These are phyloP conservation scores for Pestalotiopsis fici DNA, from an alignment of 2,329 filamentous ascomycete species.

Conservation along the genomic window DNA sequence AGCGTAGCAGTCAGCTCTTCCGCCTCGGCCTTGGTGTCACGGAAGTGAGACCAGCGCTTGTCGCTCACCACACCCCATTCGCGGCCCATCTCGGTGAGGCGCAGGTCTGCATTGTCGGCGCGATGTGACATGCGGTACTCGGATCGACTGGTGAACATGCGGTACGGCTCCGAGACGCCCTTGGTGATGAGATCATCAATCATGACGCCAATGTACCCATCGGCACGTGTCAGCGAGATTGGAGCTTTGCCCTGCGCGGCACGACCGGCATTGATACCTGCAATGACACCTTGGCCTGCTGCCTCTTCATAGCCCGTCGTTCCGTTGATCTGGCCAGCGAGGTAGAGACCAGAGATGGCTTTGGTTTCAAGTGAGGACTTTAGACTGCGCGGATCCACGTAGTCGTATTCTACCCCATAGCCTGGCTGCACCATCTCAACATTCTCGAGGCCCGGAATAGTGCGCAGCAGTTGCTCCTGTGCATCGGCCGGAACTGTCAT, in stretches of 20 bases:
- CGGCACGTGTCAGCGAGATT: conserved; percentile 73
- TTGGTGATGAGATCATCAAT: conserved; percentile 97
- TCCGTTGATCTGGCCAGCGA: conserved; percentile 97
- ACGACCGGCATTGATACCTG: conserved; percentile 92
- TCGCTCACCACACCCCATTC: conserved; percentile 78
- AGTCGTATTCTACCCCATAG: conserved; percentile 98
- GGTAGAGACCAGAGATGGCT: conserved; percentile 81
- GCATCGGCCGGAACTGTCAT: conserved; percentile 94
- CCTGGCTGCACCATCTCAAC: conserved; percentile 92
- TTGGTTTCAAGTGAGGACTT: conserved; percentile 94
- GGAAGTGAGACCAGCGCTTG: conserved; percentile 72
- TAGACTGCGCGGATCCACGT: conserved; percentile 89
- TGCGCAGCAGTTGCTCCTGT: conserved; percentile 82
- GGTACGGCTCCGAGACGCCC: conserved; percentile 93
- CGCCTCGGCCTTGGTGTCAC: conserved; percentile 67
- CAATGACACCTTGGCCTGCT: conserved; percentile 87
- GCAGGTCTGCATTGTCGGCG: conserved; percentile 89
- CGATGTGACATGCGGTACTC: conserved; percentile 93
- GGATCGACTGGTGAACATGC: conserved; percentile 96
- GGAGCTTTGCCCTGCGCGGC: conserved; percentile 65
- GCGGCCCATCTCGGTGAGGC: conserved; percentile 79
- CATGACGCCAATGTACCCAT: conserved; percentile 98
- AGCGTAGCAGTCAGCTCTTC: conserved; percentile 65
- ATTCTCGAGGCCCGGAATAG: conserved; percentile 84
- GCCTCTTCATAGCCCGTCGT: conserved; percentile 99